Evolutionary conservation across 176 grass and related monocot species (phyloP).

Genomic region (Lolium multiflorum): DNA sequence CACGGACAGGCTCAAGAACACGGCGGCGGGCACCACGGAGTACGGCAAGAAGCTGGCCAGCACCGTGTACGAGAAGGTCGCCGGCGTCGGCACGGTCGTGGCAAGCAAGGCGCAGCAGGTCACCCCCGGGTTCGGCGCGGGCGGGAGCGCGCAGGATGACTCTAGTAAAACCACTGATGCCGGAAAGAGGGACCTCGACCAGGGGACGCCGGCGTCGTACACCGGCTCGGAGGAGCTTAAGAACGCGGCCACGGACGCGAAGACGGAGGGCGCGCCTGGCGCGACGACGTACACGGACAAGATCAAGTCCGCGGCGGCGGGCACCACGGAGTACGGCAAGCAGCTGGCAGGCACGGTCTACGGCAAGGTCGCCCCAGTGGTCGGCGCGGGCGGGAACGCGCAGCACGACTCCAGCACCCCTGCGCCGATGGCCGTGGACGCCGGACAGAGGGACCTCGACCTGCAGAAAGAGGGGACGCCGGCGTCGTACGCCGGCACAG

Average conservation of each 20-base stretch:
- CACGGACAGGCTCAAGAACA: slow-evolving; percentile 64
- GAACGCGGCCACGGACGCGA: not conserved
- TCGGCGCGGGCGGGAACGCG: too few relatives aligned
- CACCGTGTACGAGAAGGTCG: slow-evolving; percentile 65
- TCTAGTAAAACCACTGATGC: too few relatives aligned
- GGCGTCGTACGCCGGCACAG: slow-evolving; percentile 10
- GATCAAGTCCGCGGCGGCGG: slow-evolving; percentile 58
- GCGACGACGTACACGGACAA: slow-evolving; percentile 57
- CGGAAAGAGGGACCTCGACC: not conserved
- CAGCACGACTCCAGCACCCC: too few relatives aligned
- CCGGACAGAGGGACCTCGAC: not conserved
- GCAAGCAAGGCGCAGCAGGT: slow-evolving; percentile 46
- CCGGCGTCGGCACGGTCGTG: slow-evolving; percentile 55
- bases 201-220: slow-evolving; percentile 18
- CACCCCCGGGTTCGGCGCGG: slow-evolving; percentile 21
- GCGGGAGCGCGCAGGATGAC: not conserved
- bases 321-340: slow-evolving; percentile 69
- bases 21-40: slow-evolving; percentile 56
- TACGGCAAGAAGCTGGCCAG: slow-evolving; percentile 69
- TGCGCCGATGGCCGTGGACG: too few relatives aligned
- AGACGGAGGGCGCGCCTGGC: not conserved
- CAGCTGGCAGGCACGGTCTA: slow-evolving; percentile 63
- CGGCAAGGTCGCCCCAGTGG: slow-evolving; percentile 50
- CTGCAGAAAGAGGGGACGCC: not conserved
- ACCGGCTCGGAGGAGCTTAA: slow-evolving; percentile 3